Conservation (phyloP, 2,329 filamentous ascomycete species). For the Penicillium palitans region DNA sequence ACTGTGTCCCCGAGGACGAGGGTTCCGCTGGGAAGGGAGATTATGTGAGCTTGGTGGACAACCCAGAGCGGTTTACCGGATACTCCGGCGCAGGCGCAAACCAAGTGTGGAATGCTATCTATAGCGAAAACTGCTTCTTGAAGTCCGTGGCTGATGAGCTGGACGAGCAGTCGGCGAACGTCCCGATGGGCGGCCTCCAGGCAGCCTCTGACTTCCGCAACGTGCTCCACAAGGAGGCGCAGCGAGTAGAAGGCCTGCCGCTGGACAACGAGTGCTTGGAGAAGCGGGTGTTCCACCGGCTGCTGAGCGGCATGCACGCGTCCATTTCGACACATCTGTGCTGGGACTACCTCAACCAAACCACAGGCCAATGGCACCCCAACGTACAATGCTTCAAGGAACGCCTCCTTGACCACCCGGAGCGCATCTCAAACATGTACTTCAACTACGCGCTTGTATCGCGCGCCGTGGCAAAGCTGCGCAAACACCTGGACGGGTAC, state of each 20-base stretch:
- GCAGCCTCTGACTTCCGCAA: conserved; percentile 63
- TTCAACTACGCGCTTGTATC: conserved; percentile 98
- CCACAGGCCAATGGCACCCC: conserved; percentile 87
- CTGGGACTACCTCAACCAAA: conserved; percentile 94
- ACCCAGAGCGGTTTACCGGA: conserved; percentile 93
- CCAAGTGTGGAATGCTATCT: conserved; percentile 96
- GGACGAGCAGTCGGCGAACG: conserved; percentile 30
- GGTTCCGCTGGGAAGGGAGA: conserved; percentile 83
- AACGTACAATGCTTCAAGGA: conserved; percentile 86
- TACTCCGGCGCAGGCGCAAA: conserved; percentile 81
- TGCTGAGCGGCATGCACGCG: conserved; percentile 96
- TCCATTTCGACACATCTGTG: conserved; percentile 96
- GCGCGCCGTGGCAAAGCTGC: conserved; percentile 86
- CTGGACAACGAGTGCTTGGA: conserved; percentile 91
- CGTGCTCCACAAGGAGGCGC: conserved; percentile 53
- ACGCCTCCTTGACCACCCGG: conserved; percentile 79
- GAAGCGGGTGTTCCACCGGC: conserved; percentile 96
- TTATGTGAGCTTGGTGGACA: conserved; percentile 91
- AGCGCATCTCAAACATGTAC: conserved; percentile 95
- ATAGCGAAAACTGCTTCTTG: conserved; percentile 93
- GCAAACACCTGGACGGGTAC: conserved; percentile 76
- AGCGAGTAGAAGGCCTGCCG: conserved; percentile 61
- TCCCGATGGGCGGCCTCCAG: conserved; percentile 49
- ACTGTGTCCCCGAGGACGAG: conserved; percentile 95
- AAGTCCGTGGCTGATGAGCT: conserved; percentile 40